Conservation (phyloP, 2,329 filamentous ascomycete genomes). For the Fusarium devonianum region DNA sequence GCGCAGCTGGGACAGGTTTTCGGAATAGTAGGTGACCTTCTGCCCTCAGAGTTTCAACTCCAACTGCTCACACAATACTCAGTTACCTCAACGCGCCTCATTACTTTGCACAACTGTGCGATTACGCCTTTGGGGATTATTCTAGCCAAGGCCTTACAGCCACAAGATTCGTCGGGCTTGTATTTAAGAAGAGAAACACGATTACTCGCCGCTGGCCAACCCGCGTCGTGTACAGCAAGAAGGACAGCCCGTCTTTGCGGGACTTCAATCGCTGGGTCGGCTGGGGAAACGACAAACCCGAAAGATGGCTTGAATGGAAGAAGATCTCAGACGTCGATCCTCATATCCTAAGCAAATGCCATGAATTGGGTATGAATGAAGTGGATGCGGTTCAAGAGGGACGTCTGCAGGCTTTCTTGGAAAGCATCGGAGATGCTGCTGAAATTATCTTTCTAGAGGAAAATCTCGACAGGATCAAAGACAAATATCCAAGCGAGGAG, state of each 20-base stretch:
- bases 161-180: constrained; percentile 30
- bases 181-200: constrained; percentile 28
- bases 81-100: constrained; percentile 15
- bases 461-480: too few relatives aligned
- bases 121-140: background rate
- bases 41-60: background rate
- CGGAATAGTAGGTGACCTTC: constrained; percentile 19
- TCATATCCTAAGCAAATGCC: background rate
- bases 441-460: too few relatives aligned
- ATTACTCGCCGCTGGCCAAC: constrained; percentile 37
- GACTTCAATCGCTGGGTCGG: constrained; percentile 36
- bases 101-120: constrained; percentile 1
- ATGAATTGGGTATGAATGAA: background rate
- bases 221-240: constrained; percentile 23
- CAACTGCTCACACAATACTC: background rate
- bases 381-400: background rate
- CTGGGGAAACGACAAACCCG: constrained; percentile 31
- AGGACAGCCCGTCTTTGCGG: constrained; percentile 7
- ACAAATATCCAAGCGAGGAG: too few relatives aligned
- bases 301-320: constrained; percentile 43
- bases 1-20: constrained; percentile 39
- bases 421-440: too few relatives aligned
- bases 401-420: too few relatives aligned
- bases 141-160: constrained; percentile 7
- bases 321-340: constrained; percentile 17